These are phyloP conservation scores for Trichoderma cornu-damae DNA, from an alignment of 2,329 filamentous ascomycete genomes.

Conservation along the genomic window DNA sequence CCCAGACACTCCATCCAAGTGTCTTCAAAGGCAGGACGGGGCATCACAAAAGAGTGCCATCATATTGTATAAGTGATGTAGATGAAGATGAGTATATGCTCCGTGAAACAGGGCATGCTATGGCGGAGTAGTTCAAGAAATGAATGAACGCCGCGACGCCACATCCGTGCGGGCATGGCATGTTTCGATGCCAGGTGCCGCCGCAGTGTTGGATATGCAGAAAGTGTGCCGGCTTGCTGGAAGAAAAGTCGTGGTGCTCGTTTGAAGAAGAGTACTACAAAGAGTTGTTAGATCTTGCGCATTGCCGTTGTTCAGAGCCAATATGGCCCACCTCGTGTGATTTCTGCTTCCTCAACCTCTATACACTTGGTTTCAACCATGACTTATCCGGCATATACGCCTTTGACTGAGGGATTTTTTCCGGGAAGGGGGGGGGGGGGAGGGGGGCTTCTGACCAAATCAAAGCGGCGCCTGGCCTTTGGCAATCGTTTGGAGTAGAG, in stretches of 20 bases:
- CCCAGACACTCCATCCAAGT: constrained; percentile 92
- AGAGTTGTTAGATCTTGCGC: constrained; percentile 34
- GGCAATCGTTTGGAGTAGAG: neutral
- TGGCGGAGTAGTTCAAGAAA: constrained; percentile 72
- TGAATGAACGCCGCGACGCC: constrained; percentile 81
- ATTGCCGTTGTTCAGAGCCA: neutral
- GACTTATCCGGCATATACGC: constrained; percentile 73
- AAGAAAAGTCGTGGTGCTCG: constrained; percentile 79
- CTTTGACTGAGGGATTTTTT: constrained; percentile 60
- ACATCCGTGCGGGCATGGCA: constrained; percentile 87
- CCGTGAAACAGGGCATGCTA: constrained; percentile 66
- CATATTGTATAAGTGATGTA: constrained; percentile 83
- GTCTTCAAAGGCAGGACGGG: constrained; percentile 71
- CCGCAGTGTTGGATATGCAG: constrained; percentile 61
- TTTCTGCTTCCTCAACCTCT: constrained; percentile 65
- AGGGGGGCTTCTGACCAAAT: neutral
- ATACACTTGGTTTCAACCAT: constrained; percentile 86
- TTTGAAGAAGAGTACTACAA: constrained; percentile 72
- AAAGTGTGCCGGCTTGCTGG: constrained; percentile 79
- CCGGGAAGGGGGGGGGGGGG: too few relatives aligned
- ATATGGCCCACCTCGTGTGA: constrained; percentile 37
- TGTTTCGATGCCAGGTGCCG: constrained; percentile 70
- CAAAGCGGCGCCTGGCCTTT: neutral
- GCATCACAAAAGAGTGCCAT: constrained; percentile 81
- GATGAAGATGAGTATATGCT: constrained; percentile 86